These are phyloP conservation scores for Peniophora sp. DNA, from an alignment of 1,284 basidiomycete species.

Conservation along the genomic window DNA sequence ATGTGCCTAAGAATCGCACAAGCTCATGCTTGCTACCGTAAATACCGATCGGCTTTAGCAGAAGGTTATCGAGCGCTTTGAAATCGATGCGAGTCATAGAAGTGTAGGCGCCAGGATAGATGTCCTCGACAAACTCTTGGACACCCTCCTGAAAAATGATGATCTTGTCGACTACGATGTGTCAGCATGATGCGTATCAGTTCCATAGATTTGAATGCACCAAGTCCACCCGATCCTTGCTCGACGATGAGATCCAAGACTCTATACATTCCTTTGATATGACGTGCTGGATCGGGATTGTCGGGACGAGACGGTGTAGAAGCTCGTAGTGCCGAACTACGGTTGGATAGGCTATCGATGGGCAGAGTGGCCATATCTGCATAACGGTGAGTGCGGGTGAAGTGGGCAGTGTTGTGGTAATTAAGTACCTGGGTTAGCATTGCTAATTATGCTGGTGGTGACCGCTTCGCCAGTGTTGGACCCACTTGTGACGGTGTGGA, in stretches of 20 bases:
- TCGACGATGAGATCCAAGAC: slow-evolving; percentile 47
- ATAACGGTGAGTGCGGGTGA: no score
- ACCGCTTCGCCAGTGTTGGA: no score
- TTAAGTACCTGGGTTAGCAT: no score
- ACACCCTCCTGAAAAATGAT: slow-evolving; percentile 45
- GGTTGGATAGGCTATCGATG: no score
- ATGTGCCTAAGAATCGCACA: slow-evolving; percentile 30
- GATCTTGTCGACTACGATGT: slow-evolving; percentile 45
- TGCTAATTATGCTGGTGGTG: no score
- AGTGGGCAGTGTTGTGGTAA: no score
- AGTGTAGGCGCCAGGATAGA: slow-evolving; percentile 38
- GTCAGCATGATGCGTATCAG: not conserved
- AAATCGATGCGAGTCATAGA: slow-evolving; percentile 49
- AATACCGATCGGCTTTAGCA: slow-evolving; percentile 42
- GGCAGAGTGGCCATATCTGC: no score
- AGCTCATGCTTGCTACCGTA: slow-evolving; percentile 48
- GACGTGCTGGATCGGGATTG: slow-evolving; percentile 15
- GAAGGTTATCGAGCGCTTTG: slow-evolving; percentile 32
- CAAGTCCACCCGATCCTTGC: slow-evolving; percentile 40
- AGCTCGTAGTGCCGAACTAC: not conserved
- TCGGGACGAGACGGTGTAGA: not conserved
- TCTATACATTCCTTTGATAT: slow-evolving; percentile 36
- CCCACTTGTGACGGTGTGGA: no score
- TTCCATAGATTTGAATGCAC: slow-evolving; percentile 18
- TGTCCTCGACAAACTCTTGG: slow-evolving; percentile 33